Conservation (phyloP, 257 asterid species). For the Anisodus tanguticus region DNA sequence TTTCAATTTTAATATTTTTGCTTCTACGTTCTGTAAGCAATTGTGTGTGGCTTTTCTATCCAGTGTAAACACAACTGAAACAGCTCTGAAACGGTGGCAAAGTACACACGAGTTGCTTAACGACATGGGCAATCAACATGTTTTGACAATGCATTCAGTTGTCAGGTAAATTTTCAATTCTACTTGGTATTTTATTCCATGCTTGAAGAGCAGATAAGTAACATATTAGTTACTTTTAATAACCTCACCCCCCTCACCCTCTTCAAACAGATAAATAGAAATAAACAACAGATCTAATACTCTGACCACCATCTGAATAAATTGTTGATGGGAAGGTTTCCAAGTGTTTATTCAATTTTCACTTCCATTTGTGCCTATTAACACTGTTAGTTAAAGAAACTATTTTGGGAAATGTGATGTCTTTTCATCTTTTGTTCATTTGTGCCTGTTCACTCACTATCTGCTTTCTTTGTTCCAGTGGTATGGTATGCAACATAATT, state of each 20-base stretch:
- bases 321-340: constrained; percentile 10
- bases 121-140: constrained; percentile 61
- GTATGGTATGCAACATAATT: background rate
- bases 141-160: constrained; percentile 50
- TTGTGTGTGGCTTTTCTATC: constrained; percentile 3
- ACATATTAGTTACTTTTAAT: background rate
- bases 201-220: constrained; percentile 9
- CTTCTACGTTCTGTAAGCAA: background rate
- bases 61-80: constrained; percentile 65
- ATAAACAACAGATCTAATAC: background rate
- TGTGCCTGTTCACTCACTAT: background rate
- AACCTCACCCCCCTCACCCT: background rate
- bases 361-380: background rate
- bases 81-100: constrained; percentile 58
- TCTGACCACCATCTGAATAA: background rate
- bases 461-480: background rate
- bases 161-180: constrained; percentile 50
- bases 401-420: background rate
- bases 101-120: constrained; percentile 52
- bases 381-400: background rate
- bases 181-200: background rate
- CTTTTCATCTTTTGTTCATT: background rate
- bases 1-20: background rate
- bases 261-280: background rate
- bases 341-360: background rate